Base-by-base conservation (phyloP, 306 rosid species). In the Vigna nakashimae region DNA sequence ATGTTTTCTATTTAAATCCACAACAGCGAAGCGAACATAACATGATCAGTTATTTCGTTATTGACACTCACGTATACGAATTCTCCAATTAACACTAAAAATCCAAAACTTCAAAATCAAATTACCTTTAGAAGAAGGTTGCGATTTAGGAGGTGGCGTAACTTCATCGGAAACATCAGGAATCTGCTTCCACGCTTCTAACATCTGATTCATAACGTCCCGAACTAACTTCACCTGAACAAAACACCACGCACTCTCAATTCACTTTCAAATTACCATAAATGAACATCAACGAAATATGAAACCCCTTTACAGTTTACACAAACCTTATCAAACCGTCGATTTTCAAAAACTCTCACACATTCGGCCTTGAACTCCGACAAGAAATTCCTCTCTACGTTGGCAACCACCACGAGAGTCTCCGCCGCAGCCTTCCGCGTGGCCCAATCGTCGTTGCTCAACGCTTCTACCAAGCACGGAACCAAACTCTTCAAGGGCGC, bases 381-480 rank as follows among this genome's bases (percentile, higher is more conserved):
- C 46, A 96, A 75, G 45, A 58, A 18, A 17, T 91, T 91, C 72
- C 87, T 84, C 88, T 91, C 92, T 67, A 75, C 85, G 14, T 71
- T 77, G 3, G 99, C 98, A 72, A 96, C 74, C 79, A 87, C 85
- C 46, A 70, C 49, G 50, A 96, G 84, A 7, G 96, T 87, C 87
- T 92, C 99, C 6, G 96, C 94, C n/a, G 97, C 85, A 4, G 97
- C 92, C 82, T 92, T 96, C 79, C 99, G 86, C 52, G 91, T 91
- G 16, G 96, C 90, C 99, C 99, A 96, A 58, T 96, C 98, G 10
- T 81, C 81, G 68, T 83, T 85, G 75, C 93, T 78, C 71, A 96
- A 79, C 69, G 87, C 84, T 32, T 78, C 90, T 74, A 89, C 81
- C 79, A 92, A 38, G 82, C 92, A 85, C 1, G 98, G 91, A 75